Evolutionary conservation across 331 rosid genomes (phyloP).

Genomic region (Arachis monticola): DNA sequence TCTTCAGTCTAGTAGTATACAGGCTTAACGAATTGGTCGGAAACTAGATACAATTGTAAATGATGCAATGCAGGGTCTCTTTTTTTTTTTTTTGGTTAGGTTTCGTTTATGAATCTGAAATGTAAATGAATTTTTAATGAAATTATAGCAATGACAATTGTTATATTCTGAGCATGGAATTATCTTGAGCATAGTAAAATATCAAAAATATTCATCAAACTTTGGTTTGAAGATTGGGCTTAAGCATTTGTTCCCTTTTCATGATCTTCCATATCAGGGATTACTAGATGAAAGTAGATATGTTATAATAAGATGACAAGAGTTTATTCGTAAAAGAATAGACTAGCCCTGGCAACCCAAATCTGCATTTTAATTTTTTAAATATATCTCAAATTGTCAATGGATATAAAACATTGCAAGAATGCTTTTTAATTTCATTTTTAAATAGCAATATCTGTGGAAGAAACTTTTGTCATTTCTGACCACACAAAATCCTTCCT

Average conservation of each 20-base stretch:
- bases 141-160: not conserved
- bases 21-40: conserved; percentile 4
- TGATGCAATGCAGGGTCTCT: not conserved
- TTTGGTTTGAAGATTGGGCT: not conserved
- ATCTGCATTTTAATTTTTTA: too few relatives aligned
- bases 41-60: not conserved
- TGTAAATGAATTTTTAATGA: not conserved
- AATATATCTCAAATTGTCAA: too few relatives aligned
- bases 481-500: conserved; percentile 47
- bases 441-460: conserved; percentile 5
- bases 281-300: not conserved
- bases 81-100: not conserved
- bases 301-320: too few relatives aligned
- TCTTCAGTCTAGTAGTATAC: conserved; percentile 26
- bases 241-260: not conserved
- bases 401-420: not conserved
- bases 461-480: conserved; percentile 16
- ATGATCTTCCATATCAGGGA: not conserved
- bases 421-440: not conserved
- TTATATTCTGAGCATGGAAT: too few relatives aligned
- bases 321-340: too few relatives aligned
- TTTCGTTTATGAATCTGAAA: not conserved
- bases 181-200: not conserved
- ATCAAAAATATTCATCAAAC: not conserved
- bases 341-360: too few relatives aligned